Evolutionary conservation across 2,329 filamentous ascomycete species (phyloP).

Genomic region (Talaromyces sp.): DNA sequence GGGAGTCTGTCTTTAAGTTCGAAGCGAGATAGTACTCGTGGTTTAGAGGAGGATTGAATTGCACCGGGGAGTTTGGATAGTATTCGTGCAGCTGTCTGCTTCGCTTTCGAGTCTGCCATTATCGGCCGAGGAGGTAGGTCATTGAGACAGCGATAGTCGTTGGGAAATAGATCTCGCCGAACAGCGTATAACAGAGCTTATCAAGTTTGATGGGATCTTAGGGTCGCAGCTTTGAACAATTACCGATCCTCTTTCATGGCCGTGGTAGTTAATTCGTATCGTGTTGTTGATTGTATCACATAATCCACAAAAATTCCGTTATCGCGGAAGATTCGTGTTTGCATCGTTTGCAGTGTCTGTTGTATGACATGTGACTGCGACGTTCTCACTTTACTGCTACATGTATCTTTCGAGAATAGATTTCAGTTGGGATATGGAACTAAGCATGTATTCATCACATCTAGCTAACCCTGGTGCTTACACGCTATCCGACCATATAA

Average conservation of each 20-base stretch:
- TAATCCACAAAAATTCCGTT: conserved; percentile 4
- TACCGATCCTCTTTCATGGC: not conserved
- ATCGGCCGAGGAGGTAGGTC: not conserved
- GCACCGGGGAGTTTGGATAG: conserved; percentile 4
- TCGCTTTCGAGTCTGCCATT: conserved; percentile 13
- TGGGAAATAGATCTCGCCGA: not conserved
- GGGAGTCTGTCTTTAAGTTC: conserved; percentile 17
- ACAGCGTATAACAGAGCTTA: not conserved
- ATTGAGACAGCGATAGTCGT: not conserved
- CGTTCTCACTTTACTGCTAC: not conserved
- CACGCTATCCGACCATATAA: not conserved
- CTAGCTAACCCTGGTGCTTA: not conserved
- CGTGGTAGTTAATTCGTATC: not conserved
- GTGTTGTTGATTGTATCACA: not conserved
- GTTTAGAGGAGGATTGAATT: conserved; percentile 10
- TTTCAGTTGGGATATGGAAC: not conserved
- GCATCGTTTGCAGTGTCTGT: conserved; percentile 17
- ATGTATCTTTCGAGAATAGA: not conserved
- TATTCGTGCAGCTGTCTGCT: conserved; percentile 1
- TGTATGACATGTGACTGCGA: not conserved
- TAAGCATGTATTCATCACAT: not conserved
- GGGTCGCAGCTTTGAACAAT: not conserved
- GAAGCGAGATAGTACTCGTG: conserved; percentile 21
- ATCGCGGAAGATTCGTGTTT: conserved; percentile 13
- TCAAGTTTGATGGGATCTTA: too few relatives aligned